Evolutionary conservation across 352 stramenopile genomes (phyloP), one percentile per base, ranked within the genome.

Genomic region (Phytopythium vexans): DNA sequence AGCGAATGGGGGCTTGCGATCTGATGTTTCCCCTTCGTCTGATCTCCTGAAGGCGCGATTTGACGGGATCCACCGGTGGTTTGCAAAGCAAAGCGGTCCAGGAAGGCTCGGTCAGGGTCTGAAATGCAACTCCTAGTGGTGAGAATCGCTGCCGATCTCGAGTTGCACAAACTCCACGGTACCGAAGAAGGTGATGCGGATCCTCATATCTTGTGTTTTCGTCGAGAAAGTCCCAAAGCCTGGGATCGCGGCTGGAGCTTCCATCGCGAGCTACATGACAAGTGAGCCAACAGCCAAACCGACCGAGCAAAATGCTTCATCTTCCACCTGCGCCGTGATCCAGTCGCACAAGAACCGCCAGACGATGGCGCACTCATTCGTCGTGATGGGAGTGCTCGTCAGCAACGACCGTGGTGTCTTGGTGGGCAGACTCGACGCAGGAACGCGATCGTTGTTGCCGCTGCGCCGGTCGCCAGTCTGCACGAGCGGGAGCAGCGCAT

Each of bases 341-440:
- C 82, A 92, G 45, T 89, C 70, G 34, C 63, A 78, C 34, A 92
- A 43, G 40, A 89, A 90, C 16, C 77, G 78, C 77, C 79, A 92
- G 42, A 87, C 77, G 5, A 75, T 27, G 12, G 49, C 58, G 33
- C 78, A 79, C 41, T 88, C 70, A 15, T 58, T 58, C 0, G 69
- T 57, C 0, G 78, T 88, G 54, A 86, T 85, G 15, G 74, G 64
- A 3, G 71, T 47, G 40, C 73, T 56, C 38, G 64, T 64, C 64
- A 89, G 67, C 8, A 89, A 65, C 7, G 67, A 64, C 9, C 73
- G 68, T 5, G 76, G 80, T 1, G 77, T 88, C 58, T 84, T 86
- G 12, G 57, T 42, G 3, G 59, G 58, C 9, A 72, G 35, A 52
- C 33, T 48, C 21, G 21, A 27, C 21, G 21, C 21, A 2, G 21